Conservation (phyloP, 257 asterid species). For the Capsicum chinense region DNA sequence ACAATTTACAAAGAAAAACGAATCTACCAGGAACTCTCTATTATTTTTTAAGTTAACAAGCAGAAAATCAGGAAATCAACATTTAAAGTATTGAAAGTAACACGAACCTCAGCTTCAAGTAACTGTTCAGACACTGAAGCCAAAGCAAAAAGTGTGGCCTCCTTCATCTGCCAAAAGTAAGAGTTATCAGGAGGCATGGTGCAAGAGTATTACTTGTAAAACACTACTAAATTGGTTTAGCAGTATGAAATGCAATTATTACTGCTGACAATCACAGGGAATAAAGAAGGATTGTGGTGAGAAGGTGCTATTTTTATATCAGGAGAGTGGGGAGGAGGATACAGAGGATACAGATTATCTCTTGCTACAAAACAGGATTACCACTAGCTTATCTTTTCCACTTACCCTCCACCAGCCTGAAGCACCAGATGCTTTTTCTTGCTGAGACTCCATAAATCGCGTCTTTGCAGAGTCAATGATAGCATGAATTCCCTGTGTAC, state of each 20-base stretch:
- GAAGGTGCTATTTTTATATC: too few species aligned
- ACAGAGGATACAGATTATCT: too few species aligned
- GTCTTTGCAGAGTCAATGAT: slow-evolving; percentile 74
- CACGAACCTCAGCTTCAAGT: slow-evolving; percentile 80
- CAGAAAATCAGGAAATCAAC: slow-evolving; percentile 12
- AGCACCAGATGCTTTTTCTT: slow-evolving; percentile 70
- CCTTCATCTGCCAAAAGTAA: slow-evolving; percentile 70
- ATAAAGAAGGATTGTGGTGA: too few species aligned
- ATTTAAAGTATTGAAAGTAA: slow-evolving; percentile 7
- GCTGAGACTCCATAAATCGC: slow-evolving; percentile 83
- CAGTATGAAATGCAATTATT: not conserved
- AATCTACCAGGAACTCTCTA: slow-evolving; percentile 6
- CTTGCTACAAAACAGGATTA: too few species aligned
- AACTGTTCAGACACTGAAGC: slow-evolving; percentile 86
- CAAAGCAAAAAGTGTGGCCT: slow-evolving; percentile 86
- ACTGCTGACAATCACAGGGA: too few species aligned
- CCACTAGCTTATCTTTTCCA: slow-evolving; percentile 20
- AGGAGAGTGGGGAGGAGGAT: too few species aligned
- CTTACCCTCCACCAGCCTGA: slow-evolving; percentile 97
- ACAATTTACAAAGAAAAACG: slow-evolving; percentile 4
- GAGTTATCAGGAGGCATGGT: slow-evolving; percentile 23
- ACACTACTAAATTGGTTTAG: slow-evolving; percentile 2
- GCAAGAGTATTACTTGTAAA: not conserved
- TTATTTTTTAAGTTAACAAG: not conserved
- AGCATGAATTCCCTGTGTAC: slow-evolving; percentile 77